phyloP scores from a whole-genome alignment of 2,329 filamentous ascomycete genomes.

The Ophiostoma perfectum region DNA sequence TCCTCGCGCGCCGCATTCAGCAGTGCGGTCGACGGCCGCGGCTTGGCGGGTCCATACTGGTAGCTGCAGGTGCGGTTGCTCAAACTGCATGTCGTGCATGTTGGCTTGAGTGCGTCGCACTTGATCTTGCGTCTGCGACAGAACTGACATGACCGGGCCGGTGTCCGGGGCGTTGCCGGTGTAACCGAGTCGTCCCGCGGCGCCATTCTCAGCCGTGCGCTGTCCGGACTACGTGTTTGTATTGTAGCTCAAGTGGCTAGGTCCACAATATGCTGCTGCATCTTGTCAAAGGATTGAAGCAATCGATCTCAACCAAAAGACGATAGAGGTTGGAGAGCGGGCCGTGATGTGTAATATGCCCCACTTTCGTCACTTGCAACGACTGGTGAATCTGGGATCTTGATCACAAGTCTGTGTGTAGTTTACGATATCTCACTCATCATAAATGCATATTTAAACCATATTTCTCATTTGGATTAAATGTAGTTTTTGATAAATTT shows the following conservation, averaged over 20 bases:
- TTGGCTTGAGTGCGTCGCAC: conserved; percentile 21
- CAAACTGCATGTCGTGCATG: conserved; percentile 17
- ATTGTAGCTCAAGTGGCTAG: not conserved
- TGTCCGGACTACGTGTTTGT: not conserved
- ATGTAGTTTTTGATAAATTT: too few species aligned
- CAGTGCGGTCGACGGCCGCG: conserved; percentile 21
- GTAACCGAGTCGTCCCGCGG: not conserved
- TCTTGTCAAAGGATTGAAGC: too few species aligned
- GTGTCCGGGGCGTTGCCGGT: conserved; percentile 26
- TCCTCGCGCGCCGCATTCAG: conserved; percentile 19
- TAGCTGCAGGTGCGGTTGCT: conserved; percentile 23
- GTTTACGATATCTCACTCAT: too few species aligned
- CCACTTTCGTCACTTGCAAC: too few species aligned
- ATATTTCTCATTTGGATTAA: too few species aligned
- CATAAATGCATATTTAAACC: too few species aligned
- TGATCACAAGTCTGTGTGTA: too few species aligned
- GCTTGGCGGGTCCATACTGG: conserved; percentile 17
- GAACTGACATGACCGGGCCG: conserved; percentile 21
- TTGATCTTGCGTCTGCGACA: conserved; percentile 22
- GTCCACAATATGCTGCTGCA: not conserved
- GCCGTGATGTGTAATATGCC: not conserved
- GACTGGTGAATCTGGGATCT: too few species aligned
- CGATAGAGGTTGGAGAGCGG: too few species aligned
- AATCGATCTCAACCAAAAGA: too few species aligned
- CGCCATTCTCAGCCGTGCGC: not conserved